Evolutionary conservation across 2,329 filamentous ascomycete species (phyloP), one percentile per base, ranked within the genome.

Genomic region (Apiospora phragmitis): DNA sequence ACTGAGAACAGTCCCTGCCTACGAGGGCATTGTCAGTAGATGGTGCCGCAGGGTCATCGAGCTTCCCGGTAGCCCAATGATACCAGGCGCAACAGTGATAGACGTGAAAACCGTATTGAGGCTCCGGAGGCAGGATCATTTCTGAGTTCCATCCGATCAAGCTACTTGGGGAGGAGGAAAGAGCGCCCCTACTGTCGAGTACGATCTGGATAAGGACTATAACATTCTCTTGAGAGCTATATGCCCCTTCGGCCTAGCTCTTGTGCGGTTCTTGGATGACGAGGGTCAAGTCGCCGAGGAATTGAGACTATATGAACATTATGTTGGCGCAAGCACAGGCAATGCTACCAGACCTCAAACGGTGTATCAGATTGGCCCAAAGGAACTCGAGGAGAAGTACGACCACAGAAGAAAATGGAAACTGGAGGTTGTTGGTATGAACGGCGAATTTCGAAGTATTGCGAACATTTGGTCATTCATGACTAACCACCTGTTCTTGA

Each of bases 191-290:
- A n/a, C 43, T 9, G 43, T 47, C 43, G 18, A 21, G 43, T 47
- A 21, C 7, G 43, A n/a, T n/a, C n/a, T 47, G 21, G 43, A 47
- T 8, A 47, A 21, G 18, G 21, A 47, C 6, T 7, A 47, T 8
- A 47, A 70, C 85, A 83, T 72, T 1, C 81, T 80, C 24, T 81
- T 85, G 77, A 83, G 83, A 79, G 82, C 83, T 70, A 83, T 84
- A 8, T 86, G 84, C 71, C 80, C 82, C 7, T 77, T 85, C 75
- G 84, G 91, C 11, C 92, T 47, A n/a, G 43, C 43, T n/a, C 0
- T 47, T 6, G 43, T 47, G 43, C 43, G 43, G 43, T 47, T 82
- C 69, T 73, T 79, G 66, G 73, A 74, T 8, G 68, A 68, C 0
- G 70, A 78, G 9, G 71, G 77, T 1, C 74, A 85, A 1, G 75